Conservation (phyloP, 1,139 yeast genomes). For the Groenewaldozyma auringiensis region DNA sequence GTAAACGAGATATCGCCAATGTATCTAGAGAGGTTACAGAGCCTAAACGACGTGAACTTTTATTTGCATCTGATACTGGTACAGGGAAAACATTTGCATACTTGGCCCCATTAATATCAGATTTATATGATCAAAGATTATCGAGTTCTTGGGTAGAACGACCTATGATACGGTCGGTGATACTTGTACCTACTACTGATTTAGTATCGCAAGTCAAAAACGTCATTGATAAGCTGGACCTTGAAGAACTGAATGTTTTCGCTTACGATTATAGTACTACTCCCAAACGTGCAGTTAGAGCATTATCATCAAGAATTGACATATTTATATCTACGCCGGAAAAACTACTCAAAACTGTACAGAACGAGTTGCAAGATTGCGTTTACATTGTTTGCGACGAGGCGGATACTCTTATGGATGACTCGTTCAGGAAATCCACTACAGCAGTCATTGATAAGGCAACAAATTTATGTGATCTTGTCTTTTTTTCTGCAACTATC, state of each 20-base stretch:
- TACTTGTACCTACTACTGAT: slow-evolving; percentile 84
- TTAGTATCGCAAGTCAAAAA: slow-evolving; percentile 70
- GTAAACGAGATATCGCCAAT: slow-evolving; percentile 20
- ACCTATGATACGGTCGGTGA: slow-evolving; percentile 56
- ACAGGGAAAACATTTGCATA: slow-evolving; percentile 95
- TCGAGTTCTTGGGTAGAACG: slow-evolving; percentile 23
- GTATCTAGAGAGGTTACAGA: slow-evolving; percentile 18
- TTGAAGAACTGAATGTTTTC: slow-evolving; percentile 8
- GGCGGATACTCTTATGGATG: slow-evolving; percentile 88
- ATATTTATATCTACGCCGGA: slow-evolving; percentile 77
- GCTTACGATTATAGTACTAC: slow-evolving; percentile 3
- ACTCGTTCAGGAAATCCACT: slow-evolving; percentile 69
- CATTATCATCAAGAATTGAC: slow-evolving; percentile 41
- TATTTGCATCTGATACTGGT: slow-evolving; percentile 94
- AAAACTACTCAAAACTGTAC: slow-evolving; percentile 20
- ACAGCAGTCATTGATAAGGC: slow-evolving; percentile 47
- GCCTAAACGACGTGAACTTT: slow-evolving; percentile 40
- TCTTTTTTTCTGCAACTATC: slow-evolving; percentile 86
- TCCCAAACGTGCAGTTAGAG: neutral
- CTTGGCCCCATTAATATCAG: slow-evolving; percentile 64
- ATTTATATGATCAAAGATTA: slow-evolving; percentile 43
- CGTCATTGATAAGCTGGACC: slow-evolving; percentile 3
- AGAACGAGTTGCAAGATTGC: slow-evolving; percentile 23
- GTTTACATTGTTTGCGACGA: slow-evolving; percentile 78
- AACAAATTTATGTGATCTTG: slow-evolving; percentile 50